Evolutionary conservation across 352 stramenopile species (phyloP).

Genomic region (Globisporangium perplexum): DNA sequence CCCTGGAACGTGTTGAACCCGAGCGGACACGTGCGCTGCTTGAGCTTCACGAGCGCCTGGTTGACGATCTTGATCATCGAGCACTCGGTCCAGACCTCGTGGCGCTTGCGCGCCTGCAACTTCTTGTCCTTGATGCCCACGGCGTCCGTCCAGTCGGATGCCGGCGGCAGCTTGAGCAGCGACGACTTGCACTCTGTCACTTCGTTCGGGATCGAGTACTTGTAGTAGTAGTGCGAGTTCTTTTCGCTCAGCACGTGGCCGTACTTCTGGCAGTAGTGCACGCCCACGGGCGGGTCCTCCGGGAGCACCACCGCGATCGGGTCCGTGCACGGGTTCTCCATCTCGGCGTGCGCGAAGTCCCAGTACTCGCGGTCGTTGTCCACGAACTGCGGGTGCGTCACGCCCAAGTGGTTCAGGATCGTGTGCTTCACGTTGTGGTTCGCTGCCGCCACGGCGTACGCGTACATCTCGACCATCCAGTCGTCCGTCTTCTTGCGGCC

Average conservation of each 20-base stretch:
- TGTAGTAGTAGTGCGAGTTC: conserved; percentile 48
- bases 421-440: conserved; percentile 30
- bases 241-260: conserved; percentile 34
- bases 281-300: conserved; percentile 13
- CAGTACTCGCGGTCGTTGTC: conserved; percentile 14
- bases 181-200: conserved; percentile 35
- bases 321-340: conserved; percentile 18
- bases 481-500: conserved; percentile 13
- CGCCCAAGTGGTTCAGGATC: conserved; percentile 16
- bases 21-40: conserved; percentile 26
- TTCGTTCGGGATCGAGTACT: conserved; percentile 44
- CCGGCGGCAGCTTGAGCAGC: conserved; percentile 32
- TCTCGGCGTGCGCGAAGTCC: conserved; percentile 12
- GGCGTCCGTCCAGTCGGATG: conserved; percentile 28
- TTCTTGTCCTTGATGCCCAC: conserved; percentile 7
- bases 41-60: conserved; percentile 13
- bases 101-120: conserved; percentile 16
- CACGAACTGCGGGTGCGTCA: conserved; percentile 17
- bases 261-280: conserved; percentile 37
- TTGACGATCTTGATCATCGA: conserved; percentile 23
- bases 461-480: conserved; percentile 34
- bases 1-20: conserved; percentile 43
- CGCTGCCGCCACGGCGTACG: conserved; percentile 16
- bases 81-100: conserved; percentile 28
- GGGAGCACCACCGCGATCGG: conserved; percentile 12